Percentiles rank a stretch among this genome's conserved stretches.
These are phyloP conservation scores for Sporothrix globosa DNA, from an alignment of 2,329 filamentous ascomycete species.

Conservation along the genomic window DNA sequence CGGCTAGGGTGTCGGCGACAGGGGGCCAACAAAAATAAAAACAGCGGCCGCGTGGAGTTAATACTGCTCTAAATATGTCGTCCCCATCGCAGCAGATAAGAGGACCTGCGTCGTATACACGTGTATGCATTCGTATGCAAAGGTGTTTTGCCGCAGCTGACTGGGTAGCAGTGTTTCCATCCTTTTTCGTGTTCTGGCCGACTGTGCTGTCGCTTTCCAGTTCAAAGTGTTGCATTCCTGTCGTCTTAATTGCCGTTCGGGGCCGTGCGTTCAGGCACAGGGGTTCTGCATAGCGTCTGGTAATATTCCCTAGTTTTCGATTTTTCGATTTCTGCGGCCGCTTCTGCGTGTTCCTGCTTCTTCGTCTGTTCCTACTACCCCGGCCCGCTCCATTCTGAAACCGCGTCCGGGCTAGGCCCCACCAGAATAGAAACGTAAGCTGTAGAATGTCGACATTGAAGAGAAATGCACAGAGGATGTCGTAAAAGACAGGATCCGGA, in stretches of 20 bases:
- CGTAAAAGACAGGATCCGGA: neutral
- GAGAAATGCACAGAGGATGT: neutral
- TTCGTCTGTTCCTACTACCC: constrained; percentile 11
- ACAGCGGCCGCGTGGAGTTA: neutral
- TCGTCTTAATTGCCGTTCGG: constrained; percentile 14
- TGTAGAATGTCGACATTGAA: neutral
- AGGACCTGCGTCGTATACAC: neutral
- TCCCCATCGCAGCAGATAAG: neutral
- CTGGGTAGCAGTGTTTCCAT: neutral
- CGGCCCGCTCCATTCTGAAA: constrained; percentile 30
- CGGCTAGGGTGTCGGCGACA: neutral
- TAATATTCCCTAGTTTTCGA: too few species aligned
- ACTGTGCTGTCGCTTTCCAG: neutral
- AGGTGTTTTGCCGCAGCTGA: constrained; percentile 15
- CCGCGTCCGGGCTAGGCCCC: constrained; percentile 14
- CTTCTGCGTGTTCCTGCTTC: neutral
- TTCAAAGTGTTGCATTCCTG: neutral
- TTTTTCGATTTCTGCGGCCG: neutral
- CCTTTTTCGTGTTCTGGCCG: neutral
- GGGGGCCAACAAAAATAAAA: constrained; percentile 23
- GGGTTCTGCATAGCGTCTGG: neutral
- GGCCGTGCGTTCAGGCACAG: constrained; percentile 13
- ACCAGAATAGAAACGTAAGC: constrained; percentile 2
- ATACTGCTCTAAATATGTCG: neutral
- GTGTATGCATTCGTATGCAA: constrained; percentile 13